Evolutionary conservation across 2,329 filamentous ascomycete genomes (phyloP).

Genomic region (Byssochlamys sp.): DNA sequence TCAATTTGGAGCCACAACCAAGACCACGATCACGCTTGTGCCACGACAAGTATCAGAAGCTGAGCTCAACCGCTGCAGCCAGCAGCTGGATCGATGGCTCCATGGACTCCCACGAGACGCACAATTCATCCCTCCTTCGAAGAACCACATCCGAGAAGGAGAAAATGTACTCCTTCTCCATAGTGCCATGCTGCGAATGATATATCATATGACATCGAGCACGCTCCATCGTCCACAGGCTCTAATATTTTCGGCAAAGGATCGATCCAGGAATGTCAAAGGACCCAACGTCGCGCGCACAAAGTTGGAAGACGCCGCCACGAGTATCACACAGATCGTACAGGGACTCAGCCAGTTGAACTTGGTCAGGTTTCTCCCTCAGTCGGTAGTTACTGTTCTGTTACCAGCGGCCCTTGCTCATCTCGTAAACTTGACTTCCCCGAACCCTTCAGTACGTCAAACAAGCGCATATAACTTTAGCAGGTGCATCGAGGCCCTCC

Average conservation of each 20-base stretch:
- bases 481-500: slow-evolving; percentile 76
- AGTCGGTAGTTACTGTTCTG: slow-evolving; percentile 75
- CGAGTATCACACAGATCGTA: slow-evolving; percentile 70
- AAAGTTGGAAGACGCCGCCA: slow-evolving; percentile 71
- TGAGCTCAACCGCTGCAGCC: slow-evolving; percentile 64
- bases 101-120: slow-evolving; percentile 59
- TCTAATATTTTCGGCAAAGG: slow-evolving; percentile 49
- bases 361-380: slow-evolving; percentile 67
- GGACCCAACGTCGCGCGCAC: slow-evolving; percentile 63
- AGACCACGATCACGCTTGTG: slow-evolving; percentile 68
- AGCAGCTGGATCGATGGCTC: slow-evolving; percentile 65
- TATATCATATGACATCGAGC: slow-evolving; percentile 81
- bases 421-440: slow-evolving; percentile 73
- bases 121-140: slow-evolving; percentile 54
- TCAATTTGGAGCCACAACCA: slow-evolving; percentile 57
- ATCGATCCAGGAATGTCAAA: slow-evolving; percentile 41
- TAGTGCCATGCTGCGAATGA: slow-evolving; percentile 76
- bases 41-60: slow-evolving; percentile 73
- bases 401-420: slow-evolving; percentile 83
- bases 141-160: slow-evolving; percentile 47
- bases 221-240: slow-evolving; percentile 80
- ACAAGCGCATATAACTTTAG: slow-evolving; percentile 66
- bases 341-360: slow-evolving; percentile 60
- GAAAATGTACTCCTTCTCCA: slow-evolving; percentile 51
- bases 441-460: slow-evolving; percentile 58